A percentile compares a stretch with the other conserved stretches of the same genome.
Conservation (phyloP, 2,329 filamentous ascomycete species). For the Fusarium vanettenii region DNA sequence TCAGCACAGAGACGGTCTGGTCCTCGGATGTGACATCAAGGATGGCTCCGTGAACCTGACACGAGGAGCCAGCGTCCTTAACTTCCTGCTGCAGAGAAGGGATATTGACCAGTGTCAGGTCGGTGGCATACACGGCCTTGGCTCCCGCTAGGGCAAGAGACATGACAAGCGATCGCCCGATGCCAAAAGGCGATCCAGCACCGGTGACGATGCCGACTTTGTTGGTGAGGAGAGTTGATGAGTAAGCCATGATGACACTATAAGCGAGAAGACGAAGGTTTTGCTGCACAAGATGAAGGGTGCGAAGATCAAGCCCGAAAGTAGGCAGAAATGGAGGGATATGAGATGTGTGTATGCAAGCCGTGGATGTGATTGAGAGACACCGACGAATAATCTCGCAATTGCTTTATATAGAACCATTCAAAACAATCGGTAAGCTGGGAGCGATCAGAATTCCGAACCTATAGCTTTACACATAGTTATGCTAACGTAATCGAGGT, state of each 20-base stretch:
- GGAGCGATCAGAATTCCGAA: not conserved
- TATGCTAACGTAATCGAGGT: not conserved
- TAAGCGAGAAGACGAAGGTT: not conserved
- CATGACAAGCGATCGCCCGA: not conserved
- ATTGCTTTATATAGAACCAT: not conserved
- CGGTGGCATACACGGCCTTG: not conserved
- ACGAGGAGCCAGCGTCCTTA: not conserved
- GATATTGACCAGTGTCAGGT: not conserved
- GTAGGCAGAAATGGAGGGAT: not conserved
- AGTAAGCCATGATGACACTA: not conserved
- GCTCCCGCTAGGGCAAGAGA: not conserved
- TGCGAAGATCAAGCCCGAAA: not conserved
- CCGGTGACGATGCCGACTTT: not conserved
- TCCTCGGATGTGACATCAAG: slow-evolving; percentile 15
- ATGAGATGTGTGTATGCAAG: not conserved
- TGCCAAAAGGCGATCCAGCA: not conserved
- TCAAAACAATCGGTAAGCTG: not conserved
- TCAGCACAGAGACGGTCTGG: slow-evolving; percentile 7
- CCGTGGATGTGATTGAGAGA: not conserved
- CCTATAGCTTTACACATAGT: not conserved
- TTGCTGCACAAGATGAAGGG: not conserved
- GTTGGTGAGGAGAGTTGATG: not conserved
- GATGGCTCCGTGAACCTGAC: slow-evolving; percentile 1
- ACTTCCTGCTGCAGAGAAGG: not conserved
- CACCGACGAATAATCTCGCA: not conserved